phyloP scores from a whole-genome alignment of 345 rosid genomes.

The Noccaea bulbosa region DNA sequence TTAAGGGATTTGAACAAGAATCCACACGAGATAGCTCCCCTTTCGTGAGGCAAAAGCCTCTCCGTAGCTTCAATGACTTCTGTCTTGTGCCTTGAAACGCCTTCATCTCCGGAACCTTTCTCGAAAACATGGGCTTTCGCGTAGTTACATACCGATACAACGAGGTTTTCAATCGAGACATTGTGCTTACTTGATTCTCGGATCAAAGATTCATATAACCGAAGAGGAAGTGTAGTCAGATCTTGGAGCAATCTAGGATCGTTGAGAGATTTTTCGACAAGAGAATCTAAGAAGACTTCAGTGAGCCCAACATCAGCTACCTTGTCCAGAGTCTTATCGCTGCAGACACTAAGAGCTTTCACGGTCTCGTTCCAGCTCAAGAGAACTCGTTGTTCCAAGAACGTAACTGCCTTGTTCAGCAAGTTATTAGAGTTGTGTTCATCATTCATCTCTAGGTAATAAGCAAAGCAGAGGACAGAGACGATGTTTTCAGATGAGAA shows the following conservation, averaged over 20 bases:
- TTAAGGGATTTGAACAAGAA: constrained; percentile 62
- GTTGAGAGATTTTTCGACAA: constrained; percentile 52
- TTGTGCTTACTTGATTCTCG: constrained; percentile 47
- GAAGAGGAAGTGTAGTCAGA: constrained; percentile 58
- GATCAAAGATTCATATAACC: constrained; percentile 55
- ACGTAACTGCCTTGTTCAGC: constrained; percentile 47
- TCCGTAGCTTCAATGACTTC: constrained; percentile 68
- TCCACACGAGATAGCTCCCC: constrained; percentile 60
- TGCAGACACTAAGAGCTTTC: constrained; percentile 54
- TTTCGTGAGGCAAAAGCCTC: constrained; percentile 60
- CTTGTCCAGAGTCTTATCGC: constrained; percentile 45
- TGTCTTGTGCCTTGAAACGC: constrained; percentile 47
- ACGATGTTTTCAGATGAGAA: constrained; percentile 66
- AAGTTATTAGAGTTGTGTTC: constrained; percentile 64
- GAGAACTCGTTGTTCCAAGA: constrained; percentile 60
- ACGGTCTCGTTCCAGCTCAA: constrained; percentile 75
- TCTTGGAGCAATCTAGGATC: constrained; percentile 62
- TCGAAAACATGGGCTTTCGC: constrained; percentile 55
- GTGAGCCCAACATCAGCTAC: constrained; percentile 53
- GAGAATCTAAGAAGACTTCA: constrained; percentile 62
- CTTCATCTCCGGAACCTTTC: constrained; percentile 31
- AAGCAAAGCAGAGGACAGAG: constrained; percentile 65
- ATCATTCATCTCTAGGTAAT: constrained; percentile 72
- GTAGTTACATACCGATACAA: constrained; percentile 63
- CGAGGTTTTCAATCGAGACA: constrained; percentile 49